A percentile compares a stretch with the other conserved stretches of the same genome.
Evolutionary conservation across 2,329 filamentous ascomycete species (phyloP).

Genomic region (Beauveria asiatica): DNA sequence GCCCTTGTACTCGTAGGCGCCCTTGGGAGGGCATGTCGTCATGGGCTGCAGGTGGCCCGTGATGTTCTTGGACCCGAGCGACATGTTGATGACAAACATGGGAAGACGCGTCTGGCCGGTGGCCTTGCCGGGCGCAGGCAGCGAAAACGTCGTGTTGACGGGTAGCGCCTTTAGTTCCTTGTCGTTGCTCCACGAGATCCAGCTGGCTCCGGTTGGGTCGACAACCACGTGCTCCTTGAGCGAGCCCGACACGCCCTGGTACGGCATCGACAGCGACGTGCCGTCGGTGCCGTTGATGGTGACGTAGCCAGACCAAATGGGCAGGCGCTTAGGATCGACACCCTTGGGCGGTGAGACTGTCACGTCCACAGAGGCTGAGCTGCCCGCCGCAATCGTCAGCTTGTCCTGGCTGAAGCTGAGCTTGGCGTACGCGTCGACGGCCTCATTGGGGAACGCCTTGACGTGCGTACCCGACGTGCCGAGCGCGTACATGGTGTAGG

Average conservation of each 20-base stretch:
- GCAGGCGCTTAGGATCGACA: conserved; percentile 23
- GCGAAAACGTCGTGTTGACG: conserved; percentile 30
- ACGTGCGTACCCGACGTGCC: conserved; percentile 26
- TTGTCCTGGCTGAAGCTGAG: conserved; percentile 33
- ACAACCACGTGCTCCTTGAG: conserved; percentile 27
- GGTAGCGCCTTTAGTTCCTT: conserved; percentile 17
- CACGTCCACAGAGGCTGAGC: conserved; percentile 39
- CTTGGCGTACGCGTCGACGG: conserved; percentile 32
- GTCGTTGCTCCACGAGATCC: conserved; percentile 29
- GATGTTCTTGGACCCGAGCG: conserved; percentile 37
- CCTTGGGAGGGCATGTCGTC: conserved; percentile 19
- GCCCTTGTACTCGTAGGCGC: conserved; percentile 26
- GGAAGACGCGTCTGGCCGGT: conserved; percentile 27
- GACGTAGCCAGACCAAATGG: conserved; percentile 36
- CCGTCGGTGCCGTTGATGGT: conserved; percentile 30
- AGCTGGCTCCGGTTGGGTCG: conserved; percentile 21
- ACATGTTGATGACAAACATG: conserved; percentile 30
- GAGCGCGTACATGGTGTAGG: conserved; percentile 45
- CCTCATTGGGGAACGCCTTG: conserved; percentile 36
- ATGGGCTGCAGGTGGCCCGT: conserved; percentile 37
- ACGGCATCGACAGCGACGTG: conserved; percentile 29
- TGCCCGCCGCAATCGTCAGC: conserved; percentile 34
- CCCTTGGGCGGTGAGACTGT: conserved; percentile 31
- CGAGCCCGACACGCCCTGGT: conserved; percentile 28
- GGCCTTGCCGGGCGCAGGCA: conserved; percentile 32